Evolutionary conservation across 495 filamentous ascomycete genomes (phyloP).

Genomic region (Talaromyces adpressus): DNA sequence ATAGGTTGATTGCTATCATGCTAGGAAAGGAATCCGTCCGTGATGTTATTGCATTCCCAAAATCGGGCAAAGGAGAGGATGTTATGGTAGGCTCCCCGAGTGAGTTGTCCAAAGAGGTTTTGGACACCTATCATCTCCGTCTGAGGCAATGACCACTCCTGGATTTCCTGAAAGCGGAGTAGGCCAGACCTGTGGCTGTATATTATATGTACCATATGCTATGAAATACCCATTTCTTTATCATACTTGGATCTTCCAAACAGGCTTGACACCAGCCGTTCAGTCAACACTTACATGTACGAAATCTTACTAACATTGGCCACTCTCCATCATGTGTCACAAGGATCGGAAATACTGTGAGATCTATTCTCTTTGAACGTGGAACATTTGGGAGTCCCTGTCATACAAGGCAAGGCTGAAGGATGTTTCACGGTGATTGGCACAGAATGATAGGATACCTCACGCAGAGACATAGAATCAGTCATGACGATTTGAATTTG

Average conservation of each 20-base stretch:
- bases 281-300: background rate
- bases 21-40: slow-evolving; percentile 65
- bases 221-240: background rate
- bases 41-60: slow-evolving; percentile 96
- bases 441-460: background rate
- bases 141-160: slow-evolving; percentile 15
- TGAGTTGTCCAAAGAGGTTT: slow-evolving; percentile 51
- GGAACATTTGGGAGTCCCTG: background rate
- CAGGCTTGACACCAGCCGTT: background rate
- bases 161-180: background rate
- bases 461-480: background rate
- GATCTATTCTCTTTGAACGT: background rate
- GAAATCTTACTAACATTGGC: background rate
- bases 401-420: background rate
- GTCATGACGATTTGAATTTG: background rate
- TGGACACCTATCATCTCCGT: slow-evolving; percentile 60
- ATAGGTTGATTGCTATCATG: slow-evolving; percentile 79
- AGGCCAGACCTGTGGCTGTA: background rate
- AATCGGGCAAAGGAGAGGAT: slow-evolving; percentile 79
- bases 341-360: background rate
- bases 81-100: slow-evolving; percentile 69
- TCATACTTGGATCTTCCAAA: background rate
- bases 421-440: background rate
- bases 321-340: background rate
- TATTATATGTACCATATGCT: slow-evolving; percentile 1